A percentile compares a stretch with the other conserved stretches of the same genome.
Evolutionary conservation across 495 filamentous ascomycete genomes (phyloP).

Genomic region (Monascus purpureus): DNA sequence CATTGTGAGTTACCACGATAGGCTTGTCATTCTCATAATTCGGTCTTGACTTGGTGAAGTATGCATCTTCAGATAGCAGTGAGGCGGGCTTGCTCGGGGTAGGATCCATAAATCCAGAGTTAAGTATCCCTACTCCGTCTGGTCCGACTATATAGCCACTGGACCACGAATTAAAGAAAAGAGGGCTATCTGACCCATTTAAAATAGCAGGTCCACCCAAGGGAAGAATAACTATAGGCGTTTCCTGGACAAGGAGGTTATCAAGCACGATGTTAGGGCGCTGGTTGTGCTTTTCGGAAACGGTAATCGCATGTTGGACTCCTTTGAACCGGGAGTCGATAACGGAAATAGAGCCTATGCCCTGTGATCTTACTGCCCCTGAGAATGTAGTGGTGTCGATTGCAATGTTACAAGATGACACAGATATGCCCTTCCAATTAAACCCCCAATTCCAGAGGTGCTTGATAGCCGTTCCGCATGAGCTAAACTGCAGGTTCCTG

Average conservation of each 20-base stretch:
- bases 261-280: background rate
- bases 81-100: conserved; percentile 2
- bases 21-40: background rate
- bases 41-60: conserved; percentile 1
- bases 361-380: background rate
- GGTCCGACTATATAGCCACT: no score
- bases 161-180: no score
- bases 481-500: conserved; percentile 42
- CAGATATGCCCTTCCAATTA: conserved; percentile 5
- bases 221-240: background rate
- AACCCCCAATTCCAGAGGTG: conserved; percentile 10
- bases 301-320: conserved; percentile 28
- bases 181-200: no score
- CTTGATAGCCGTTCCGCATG: conserved; percentile 34
- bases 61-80: conserved; percentile 18
- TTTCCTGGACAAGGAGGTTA: background rate
- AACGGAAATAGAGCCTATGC: conserved; percentile 27
- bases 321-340: conserved; percentile 15
- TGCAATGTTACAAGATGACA: conserved; percentile 4
- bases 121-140: no score
- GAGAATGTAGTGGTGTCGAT: conserved; percentile 1
- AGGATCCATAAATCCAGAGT: no score
- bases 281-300: background rate
- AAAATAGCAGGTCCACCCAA: background rate
- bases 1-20: conserved; percentile 6